Evolutionary conservation across 1,284 basidiomycete genomes (phyloP).

Genomic region (Leccinum pseudoinsigne): DNA sequence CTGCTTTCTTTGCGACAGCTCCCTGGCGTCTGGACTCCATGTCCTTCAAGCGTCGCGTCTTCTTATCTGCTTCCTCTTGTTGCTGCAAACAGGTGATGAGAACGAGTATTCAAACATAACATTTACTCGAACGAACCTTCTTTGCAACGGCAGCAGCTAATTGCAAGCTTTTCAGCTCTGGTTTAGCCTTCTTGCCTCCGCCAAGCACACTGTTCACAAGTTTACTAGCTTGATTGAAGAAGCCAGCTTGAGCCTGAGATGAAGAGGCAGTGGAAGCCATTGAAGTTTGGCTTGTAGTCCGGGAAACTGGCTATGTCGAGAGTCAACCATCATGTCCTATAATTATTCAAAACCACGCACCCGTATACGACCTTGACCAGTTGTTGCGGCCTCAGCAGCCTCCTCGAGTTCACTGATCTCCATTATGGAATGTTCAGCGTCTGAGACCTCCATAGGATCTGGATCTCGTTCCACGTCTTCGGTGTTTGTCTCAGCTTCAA

Average conservation of each 20-base stretch:
- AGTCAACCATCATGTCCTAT: slow-evolving; percentile 5
- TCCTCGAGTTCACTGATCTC: slow-evolving; percentile 42
- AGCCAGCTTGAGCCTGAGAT: slow-evolving; percentile 55
- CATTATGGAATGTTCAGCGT: slow-evolving; percentile 33
- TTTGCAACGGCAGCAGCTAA: slow-evolving; percentile 78
- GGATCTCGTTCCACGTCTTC: slow-evolving; percentile 33
- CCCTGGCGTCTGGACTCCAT: slow-evolving; percentile 77
- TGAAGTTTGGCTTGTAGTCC: slow-evolving; percentile 54
- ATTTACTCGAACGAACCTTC: slow-evolving; percentile 54
- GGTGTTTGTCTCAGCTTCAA: slow-evolving; percentile 11
- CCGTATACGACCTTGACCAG: slow-evolving; percentile 43
- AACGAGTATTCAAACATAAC: neutral
- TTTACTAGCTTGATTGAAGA: slow-evolving; percentile 68
- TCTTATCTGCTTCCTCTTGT: slow-evolving; percentile 84
- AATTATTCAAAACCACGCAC: slow-evolving; percentile 21
- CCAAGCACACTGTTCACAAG: slow-evolving; percentile 64
- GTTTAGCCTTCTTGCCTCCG: slow-evolving; percentile 60
- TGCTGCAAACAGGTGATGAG: slow-evolving; percentile 52
- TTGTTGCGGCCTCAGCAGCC: slow-evolving; percentile 38
- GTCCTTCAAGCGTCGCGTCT: slow-evolving; percentile 69
- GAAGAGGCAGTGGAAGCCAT: slow-evolving; percentile 51
- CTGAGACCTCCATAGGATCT: slow-evolving; percentile 34
- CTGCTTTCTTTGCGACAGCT: slow-evolving; percentile 72
- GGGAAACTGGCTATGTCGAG: slow-evolving; percentile 12
- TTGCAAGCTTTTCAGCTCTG: slow-evolving; percentile 82